Evolutionary conservation across 768 basidiomycete genomes (phyloP).

Genomic region (Podaxis mareebaensis): DNA sequence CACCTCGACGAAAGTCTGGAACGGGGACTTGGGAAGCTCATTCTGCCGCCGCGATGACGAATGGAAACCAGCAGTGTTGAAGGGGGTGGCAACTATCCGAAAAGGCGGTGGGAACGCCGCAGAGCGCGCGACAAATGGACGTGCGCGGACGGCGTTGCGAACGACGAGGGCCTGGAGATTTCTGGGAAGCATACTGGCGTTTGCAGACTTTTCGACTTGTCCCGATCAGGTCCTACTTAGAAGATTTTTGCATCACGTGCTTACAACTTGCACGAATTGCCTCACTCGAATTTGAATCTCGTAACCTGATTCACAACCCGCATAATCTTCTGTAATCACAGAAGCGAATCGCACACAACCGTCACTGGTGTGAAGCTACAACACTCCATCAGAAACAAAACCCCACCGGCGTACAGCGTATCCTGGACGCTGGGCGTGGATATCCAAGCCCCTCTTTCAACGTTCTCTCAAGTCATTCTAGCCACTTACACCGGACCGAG

Average conservation of each 20-base stretch:
- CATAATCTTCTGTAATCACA: background rate
- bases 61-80: conserved; percentile 52
- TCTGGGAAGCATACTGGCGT: conserved; percentile 41
- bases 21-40: conserved; percentile 87
- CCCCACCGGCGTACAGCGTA: too few species aligned
- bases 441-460: too few species aligned
- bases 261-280: background rate
- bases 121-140: conserved; percentile 23
- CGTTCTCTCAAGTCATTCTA: too few species aligned
- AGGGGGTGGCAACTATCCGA: conserved; percentile 35
- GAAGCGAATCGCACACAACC: too few species aligned
- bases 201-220: conserved; percentile 15
- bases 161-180: conserved; percentile 41
- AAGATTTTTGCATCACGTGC: conserved; percentile 16
- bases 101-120: conserved; percentile 35
- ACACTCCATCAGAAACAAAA: too few species aligned
- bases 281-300: background rate
- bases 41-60: conserved; percentile 60
- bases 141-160: conserved; percentile 34
- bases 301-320: background rate
- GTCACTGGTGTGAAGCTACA: too few species aligned
- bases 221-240: conserved; percentile 7
- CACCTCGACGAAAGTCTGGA: conserved; percentile 94
- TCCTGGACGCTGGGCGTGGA: too few species aligned
- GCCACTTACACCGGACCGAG: too few species aligned